Evolutionary conservation across 495 filamentous ascomycete genomes (phyloP), one percentile per base, ranked within the genome.

Genomic region (Cercophora sp.): DNA sequence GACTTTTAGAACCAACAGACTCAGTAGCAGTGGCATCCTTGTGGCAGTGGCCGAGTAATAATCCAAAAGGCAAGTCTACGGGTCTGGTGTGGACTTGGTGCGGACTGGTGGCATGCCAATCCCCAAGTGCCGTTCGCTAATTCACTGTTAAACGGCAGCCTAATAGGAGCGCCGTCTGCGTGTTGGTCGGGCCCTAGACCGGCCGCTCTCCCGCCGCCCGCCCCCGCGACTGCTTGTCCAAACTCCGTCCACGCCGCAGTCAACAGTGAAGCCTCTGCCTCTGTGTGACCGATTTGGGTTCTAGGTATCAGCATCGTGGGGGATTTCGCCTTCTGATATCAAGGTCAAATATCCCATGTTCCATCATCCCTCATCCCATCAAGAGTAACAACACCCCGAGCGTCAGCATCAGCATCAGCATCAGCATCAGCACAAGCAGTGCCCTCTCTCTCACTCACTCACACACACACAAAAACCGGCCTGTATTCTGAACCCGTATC

Each of bases 311-410:
- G n/a, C 40, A n/a, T 15, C n/a, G 20, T n/a, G 37, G 37, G 8
- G 26, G n/a, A 29, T 27, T 27, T 16, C 27, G 26, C 2, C 16
- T 51, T 1, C 13, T 24, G 48, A 40, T 41, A 41, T 51, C 34
- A 31, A 8, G n/a, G 40, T 51, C 48, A 51, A 41, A 51, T 51
- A 51, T 51, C 34, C 48, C 43, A 27, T 47, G 26, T 47, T 18
- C 23, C 23, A 11, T 20, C 35, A 42, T 42, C 10, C 36, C 48
- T 22, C 16, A 43, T 22, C 15, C 5, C 4, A 25, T n/a, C 40
- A 43, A 24, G 19, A 3, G 25, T 25, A 11, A 4, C 1, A 8
- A 19, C 37, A n/a, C n/a, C n/a, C n/a, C n/a, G n/a, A n/a, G n/a
- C n/a, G n/a, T n/a, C n/a, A n/a, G n/a, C n/a, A n/a, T n/a, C n/a